Evolutionary conservation across 371 early-diverging fungal species (phyloP), one percentile per base, ranked within the genome.

Genomic region (Lichtheimia corymbifera): DNA sequence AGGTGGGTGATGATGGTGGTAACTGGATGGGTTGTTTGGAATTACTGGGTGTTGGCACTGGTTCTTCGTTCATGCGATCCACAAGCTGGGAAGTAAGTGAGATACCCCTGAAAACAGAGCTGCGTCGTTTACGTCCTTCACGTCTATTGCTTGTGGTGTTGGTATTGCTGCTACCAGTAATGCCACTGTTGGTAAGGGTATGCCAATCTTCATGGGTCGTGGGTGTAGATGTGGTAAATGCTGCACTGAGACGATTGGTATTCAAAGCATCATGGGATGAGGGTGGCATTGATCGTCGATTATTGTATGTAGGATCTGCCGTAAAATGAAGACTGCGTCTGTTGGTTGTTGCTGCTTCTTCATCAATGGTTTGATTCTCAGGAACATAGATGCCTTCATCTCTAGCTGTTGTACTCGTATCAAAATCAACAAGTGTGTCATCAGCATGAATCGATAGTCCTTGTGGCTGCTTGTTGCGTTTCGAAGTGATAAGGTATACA

Each of bases 401-500:
- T 7, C 25, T 44, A 17, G 45, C 42, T 0, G 20, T 43, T 3
- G 45, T 7, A 4, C 44, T 22, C 25, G 57, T 56, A 45, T 42
- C 42, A 25, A 56, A 27, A 40, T 55, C 62, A 24, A 55, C 45
- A 30, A 55, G 27, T 4, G 40, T 47, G 17, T 53, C 51, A 25
- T 64, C 65, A 1, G 65, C 41, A 41, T 52, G 24, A 11, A 65
- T 27, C 11, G 65, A 53, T 7, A 65, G 56, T 0, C 63, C 24
- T 5, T 57, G 35, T 5, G 56, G 42, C 13, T 44, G 56, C 22
- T 78, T 78, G 55, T 66, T 50, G 2, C 79, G 67, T 43, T 86
- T 82, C 0, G 88, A 85, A 3, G 91, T 90, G 50, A 91, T 91
- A 18, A 91, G 68, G 50, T 84, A 88, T 4, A 91, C 92, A 13